Percentiles rank a stretch among this genome's conserved stretches.
phyloP scores from a whole-genome alignment of 1,284 basidiomycete genomes.

The Pseudozyma tsukubaensis region DNA sequence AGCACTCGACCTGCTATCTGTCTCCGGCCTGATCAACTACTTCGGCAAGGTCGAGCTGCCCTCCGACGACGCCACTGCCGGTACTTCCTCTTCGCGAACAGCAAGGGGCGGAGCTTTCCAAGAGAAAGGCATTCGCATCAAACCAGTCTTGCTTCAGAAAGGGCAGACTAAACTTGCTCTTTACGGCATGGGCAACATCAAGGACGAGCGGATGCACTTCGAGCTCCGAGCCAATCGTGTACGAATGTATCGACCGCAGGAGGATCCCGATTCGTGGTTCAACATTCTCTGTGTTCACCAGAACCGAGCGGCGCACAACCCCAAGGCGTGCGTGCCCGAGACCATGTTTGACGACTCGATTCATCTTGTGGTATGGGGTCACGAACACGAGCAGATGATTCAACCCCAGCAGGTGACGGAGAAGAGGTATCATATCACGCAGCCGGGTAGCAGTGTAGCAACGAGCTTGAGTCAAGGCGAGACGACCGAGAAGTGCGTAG shows the following conservation, averaged over 20 bases:
- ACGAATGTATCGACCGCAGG: constrained; percentile 91
- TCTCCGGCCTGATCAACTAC: constrained; percentile 93
- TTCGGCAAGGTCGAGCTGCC: constrained; percentile 84
- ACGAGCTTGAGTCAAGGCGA: constrained; percentile 74
- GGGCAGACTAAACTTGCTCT: constrained; percentile 86
- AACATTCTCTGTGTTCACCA: constrained; percentile 94
- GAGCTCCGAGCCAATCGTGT: constrained; percentile 93
- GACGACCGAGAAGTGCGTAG: constrained; percentile 56
- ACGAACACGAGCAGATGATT: constrained; percentile 97
- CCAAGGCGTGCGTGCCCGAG: constrained; percentile 92
- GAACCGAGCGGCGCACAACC: constrained; percentile 93
- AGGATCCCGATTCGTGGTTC: constrained; percentile 85
- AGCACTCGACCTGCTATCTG: constrained; percentile 92
- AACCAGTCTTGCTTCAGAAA: constrained; percentile 89
- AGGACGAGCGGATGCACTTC: constrained; percentile 94
- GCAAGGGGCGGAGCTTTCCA: constrained; percentile 73
- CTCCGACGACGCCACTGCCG: constrained; percentile 37
- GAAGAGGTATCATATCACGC: constrained; percentile 89
- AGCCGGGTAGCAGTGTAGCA: constrained; percentile 94
- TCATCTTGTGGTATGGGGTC: constrained; percentile 95
- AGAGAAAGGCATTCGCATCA: constrained; percentile 83
- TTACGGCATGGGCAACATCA: constrained; percentile 96
- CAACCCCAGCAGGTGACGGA: constrained; percentile 88
- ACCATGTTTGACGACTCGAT: constrained; percentile 96
- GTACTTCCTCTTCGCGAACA: constrained; percentile 47